Evolutionary conservation across 2,329 filamentous ascomycete species (phyloP), one percentile per base, ranked within the genome.

Genomic region (Penicillium sp.): DNA sequence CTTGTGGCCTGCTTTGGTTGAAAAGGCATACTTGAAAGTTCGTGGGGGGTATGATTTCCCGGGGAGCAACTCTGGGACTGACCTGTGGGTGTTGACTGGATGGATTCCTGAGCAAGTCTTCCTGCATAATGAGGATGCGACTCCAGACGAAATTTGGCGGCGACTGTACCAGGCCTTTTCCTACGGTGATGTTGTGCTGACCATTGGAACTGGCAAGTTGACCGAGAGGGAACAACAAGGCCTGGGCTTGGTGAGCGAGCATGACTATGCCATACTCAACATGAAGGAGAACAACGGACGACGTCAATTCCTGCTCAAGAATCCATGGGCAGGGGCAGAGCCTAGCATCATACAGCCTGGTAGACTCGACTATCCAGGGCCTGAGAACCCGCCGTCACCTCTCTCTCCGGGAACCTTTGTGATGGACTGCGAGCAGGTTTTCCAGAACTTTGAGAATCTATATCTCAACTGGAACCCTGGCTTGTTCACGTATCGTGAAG

Each of bases 81-180:
- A 99, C 75, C 79, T 99, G 4, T 96, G 91, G 86, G 89, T 96
- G 1, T 78, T 99, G 56, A 96, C 90, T 0, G 94, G 95, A 34
- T 99, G 95, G 95, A 92, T 99, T 52, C 95, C 95, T 0, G 93
- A 99, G 76, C 95, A 99, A 74, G 81, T 98, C 1, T 96, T 96
- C 69, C 81, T 98, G 1, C 92, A 96, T 70, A 90, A 90, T 65
- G 90, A 95, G 63, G 92, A 96, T 60, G 82, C 93, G 2, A 88
- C 93, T 45, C 84, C 89, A 0, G 84, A 90, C 52, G 82, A 87
- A 54, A 84, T 95, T 0, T 99, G 95, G 95, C 82, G 81, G 39
- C 85, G 91, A 7, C 84, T 97, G 34, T 86, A 87, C 67, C 86
- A 85, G 22, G 88, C 90, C 0, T 96, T 94, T 71, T 83, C 86